Conservation (phyloP, 108 stramenopile species). For the Cyclostephanos invisitatus region DNA sequence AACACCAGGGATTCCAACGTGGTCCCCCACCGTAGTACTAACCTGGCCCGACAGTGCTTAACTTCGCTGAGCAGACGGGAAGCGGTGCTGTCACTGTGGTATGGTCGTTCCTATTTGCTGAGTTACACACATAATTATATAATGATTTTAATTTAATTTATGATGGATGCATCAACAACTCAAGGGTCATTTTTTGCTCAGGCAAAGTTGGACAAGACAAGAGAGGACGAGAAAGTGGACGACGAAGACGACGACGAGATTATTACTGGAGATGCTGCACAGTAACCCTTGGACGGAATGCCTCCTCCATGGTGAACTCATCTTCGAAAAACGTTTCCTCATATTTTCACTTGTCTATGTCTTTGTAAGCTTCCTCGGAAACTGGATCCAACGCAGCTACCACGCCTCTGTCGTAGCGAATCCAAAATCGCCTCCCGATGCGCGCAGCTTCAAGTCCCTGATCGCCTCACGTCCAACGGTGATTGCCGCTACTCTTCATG, state of each 20-base stretch:
- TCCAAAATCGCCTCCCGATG: slow-evolving; percentile 30
- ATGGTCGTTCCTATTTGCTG: slow-evolving; percentile 73
- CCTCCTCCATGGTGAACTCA: slow-evolving; percentile 23
- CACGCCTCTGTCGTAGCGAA: slow-evolving; percentile 17
- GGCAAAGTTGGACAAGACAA: too few species aligned
- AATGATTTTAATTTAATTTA: too few species aligned
- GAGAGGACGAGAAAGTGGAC: too few species aligned
- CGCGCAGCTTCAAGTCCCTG: slow-evolving; percentile 24
- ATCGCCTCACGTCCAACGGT: slow-evolving; percentile 49
- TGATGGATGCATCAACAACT: too few species aligned
- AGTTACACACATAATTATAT: too few species aligned
- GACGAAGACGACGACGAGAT: too few species aligned
- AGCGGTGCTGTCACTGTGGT: slow-evolving; percentile 74
- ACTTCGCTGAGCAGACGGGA: slow-evolving; percentile 78
- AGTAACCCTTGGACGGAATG: slow-evolving; percentile 43
- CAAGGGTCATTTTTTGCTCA: too few species aligned
- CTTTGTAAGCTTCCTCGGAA: slow-evolving; percentile 24
- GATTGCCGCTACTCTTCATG: slow-evolving; percentile 39
- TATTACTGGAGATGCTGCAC: neutral
- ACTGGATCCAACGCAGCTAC: slow-evolving; percentile 16
- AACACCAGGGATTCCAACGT: too few species aligned
- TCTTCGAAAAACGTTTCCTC: slow-evolving; percentile 40
- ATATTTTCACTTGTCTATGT: slow-evolving; percentile 20
- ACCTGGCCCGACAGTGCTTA: slow-evolving; percentile 65
- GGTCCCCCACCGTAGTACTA: slow-evolving; percentile 73